Percentiles rank a stretch among this genome's conserved stretches.
phyloP scores from a whole-genome alignment of 495 filamentous ascomycete genomes.

The Trichocladium antarcticum region DNA sequence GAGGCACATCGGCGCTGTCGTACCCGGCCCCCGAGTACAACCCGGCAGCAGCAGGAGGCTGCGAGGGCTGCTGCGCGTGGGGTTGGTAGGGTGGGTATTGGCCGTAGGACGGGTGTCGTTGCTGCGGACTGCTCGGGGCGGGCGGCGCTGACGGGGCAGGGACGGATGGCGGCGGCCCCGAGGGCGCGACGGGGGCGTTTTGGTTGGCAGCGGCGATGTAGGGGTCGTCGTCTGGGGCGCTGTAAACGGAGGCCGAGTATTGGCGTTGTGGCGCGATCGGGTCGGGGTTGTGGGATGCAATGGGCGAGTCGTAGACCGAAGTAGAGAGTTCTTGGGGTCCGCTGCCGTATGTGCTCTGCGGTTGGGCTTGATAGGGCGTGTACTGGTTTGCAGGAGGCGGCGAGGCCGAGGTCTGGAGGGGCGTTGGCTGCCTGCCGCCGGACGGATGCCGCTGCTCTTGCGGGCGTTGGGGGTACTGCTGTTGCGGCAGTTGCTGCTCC shows the following conservation, averaged over 20 bases:
- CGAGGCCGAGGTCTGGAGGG: conserved; percentile 36
- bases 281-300: conserved; percentile 44
- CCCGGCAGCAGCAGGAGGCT: neutral
- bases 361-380: conserved; percentile 39
- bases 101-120: conserved; percentile 4
- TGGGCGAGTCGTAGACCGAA: conserved; percentile 72
- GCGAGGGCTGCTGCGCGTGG: neutral
- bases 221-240: conserved; percentile 41
- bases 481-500: conserved; percentile 26
- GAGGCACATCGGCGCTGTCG: neutral
- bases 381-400: conserved; percentile 32
- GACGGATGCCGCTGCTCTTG: conserved; percentile 30
- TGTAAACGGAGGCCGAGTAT: conserved; percentile 52
- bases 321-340: conserved; percentile 77
- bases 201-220: conserved; percentile 25
- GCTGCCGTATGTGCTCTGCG: conserved; percentile 58
- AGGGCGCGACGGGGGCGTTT: conserved; percentile 17
- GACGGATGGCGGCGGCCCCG: conserved; percentile 19
- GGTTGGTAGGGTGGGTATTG: conserved; percentile 7
- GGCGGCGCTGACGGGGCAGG: conserved; percentile 23
- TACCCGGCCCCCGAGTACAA: neutral
- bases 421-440: conserved; percentile 35
- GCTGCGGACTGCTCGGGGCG: conserved; percentile 3
- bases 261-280: conserved; percentile 33
- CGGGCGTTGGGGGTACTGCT: conserved; percentile 29